Evolutionary conservation across 208 protist genomes (phyloP), one percentile per base, ranked within the genome.

Genomic region (Crithidia expoeki): DNA sequence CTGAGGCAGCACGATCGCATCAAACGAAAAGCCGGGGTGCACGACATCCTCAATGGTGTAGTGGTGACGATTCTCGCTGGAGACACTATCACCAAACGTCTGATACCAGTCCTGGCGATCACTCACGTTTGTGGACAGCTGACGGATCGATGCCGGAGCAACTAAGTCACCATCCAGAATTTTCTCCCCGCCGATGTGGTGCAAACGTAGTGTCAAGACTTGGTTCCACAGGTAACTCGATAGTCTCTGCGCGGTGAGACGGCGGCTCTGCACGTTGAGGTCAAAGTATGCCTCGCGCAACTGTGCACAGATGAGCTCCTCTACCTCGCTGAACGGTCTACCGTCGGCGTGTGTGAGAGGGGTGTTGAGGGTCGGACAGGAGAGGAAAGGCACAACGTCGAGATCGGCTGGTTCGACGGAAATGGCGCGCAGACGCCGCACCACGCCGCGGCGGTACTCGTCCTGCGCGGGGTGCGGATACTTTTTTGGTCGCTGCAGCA

Each of bases 201-300:
- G 87, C 7, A 94, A 74, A 21, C 90, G 90, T 4, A 96, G 79
- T 38, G 88, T 90, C 52, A 96, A 61, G 17, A 72, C 90, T 77
- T 94, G 88, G 71, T 96, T 96, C 88, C 90, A 96, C 34, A 94
- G 68, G 69, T 88, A 96, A 69, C 88, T 94, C n/a, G 83, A 83
- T 40, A 94, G 68, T 17, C 85, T 76, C 75, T 94, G 88, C 61
- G 88, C 90, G 25, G 82, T 92, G 23, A 93, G 76, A 0, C 90
- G 84, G 12, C 90, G 80, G 46, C 77, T 84, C 59, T 80, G 79
- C 59, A 69, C 47, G 40, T 80, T 64, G n/a, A 96, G 64, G 56
- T 94, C 88, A 36, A 94, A 83, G 78, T 84, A 96, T 4, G 87
- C 88, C 32, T 91, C 88, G 12, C 80, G 78, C 57, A 96, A 72